Percentiles rank a stretch among this genome's conserved stretches.
Conservation (phyloP, 2,329 filamentous ascomycete species). For the Macrophomina phaseolina region DNA sequence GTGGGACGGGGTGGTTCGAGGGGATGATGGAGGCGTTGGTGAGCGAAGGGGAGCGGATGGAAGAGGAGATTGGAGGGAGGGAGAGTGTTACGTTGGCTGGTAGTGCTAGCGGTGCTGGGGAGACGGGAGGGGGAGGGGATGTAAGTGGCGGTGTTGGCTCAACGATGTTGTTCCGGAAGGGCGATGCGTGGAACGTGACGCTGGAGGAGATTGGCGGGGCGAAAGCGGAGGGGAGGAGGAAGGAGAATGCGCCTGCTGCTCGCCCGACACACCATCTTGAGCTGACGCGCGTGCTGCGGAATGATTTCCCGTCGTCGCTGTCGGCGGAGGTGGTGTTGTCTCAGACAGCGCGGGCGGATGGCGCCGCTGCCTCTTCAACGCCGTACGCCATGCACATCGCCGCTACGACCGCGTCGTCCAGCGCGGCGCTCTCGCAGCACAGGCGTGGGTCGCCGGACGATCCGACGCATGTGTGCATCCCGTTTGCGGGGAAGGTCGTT, state of each 20-base stretch:
- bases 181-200: constrained; percentile 63
- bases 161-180: constrained; percentile 60
- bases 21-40: constrained; percentile 52
- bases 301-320: constrained; percentile 64
- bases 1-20: constrained; percentile 66
- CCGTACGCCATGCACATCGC: constrained; percentile 55
- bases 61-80: constrained; percentile 24
- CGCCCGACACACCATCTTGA: constrained; percentile 56
- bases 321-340: constrained; percentile 59
- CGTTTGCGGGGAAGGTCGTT: constrained; percentile 64
- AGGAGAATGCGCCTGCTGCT: neutral
- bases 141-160: constrained; percentile 28
- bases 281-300: constrained; percentile 60
- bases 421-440: constrained; percentile 49
- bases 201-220: constrained; percentile 43
- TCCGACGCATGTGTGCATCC: constrained; percentile 59
- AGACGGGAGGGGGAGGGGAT: constrained; percentile 17
- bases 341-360: neutral
- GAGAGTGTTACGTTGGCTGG: neutral
- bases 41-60: constrained; percentile 37
- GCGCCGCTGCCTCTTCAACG: constrained; percentile 36
- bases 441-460: constrained; percentile 58
- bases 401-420: constrained; percentile 50
- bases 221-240: constrained; percentile 9
- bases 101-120: neutral